Evolutionary conservation across 306 rosid species (phyloP).

Genomic region (Sesbania bispinosa): DNA sequence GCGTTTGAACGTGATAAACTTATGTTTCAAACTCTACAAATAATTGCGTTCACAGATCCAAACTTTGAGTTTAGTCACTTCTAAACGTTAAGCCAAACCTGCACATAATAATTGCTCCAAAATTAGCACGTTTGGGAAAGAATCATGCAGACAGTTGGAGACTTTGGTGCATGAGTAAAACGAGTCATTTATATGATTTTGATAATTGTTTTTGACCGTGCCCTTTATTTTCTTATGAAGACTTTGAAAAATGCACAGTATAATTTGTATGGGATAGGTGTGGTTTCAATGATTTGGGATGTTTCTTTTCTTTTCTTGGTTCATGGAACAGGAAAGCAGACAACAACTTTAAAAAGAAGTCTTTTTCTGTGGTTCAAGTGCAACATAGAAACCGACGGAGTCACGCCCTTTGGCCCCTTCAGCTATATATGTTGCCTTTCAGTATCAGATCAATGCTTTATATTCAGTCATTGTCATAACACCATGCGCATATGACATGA

Average conservation of each 20-base stretch:
- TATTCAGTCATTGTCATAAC: conserved; percentile 13
- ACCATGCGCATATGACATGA: conserved; percentile 35
- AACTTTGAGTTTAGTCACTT: no score
- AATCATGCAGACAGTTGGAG: conserved; percentile 26
- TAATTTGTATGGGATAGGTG: no score
- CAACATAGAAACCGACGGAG: conserved; percentile 14
- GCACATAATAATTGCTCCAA: no score
- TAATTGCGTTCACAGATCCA: no score
- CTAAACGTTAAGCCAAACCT: no score
- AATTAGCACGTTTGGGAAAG: conserved; percentile 30
- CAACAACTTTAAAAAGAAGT: conserved; percentile 21
- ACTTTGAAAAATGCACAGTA: conserved; percentile 26
- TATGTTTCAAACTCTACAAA: no score
- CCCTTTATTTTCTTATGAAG: background rate
- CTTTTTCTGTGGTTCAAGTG: conserved; percentile 32
- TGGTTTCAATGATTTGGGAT: conserved; percentile 33
- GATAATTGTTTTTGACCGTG: conserved; percentile 25
- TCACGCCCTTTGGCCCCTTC: conserved; percentile 19
- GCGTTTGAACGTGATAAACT: no score
- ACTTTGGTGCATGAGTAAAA: conserved; percentile 25
- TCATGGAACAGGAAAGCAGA: conserved; percentile 23
- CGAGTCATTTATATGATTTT: conserved; percentile 1
- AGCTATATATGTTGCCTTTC: conserved; percentile 25
- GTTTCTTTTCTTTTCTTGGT: conserved; percentile 20
- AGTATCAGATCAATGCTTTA: conserved; percentile 6